Conservation (phyloP, 257 asterid species). For the Nicotiana attenuata region DNA sequence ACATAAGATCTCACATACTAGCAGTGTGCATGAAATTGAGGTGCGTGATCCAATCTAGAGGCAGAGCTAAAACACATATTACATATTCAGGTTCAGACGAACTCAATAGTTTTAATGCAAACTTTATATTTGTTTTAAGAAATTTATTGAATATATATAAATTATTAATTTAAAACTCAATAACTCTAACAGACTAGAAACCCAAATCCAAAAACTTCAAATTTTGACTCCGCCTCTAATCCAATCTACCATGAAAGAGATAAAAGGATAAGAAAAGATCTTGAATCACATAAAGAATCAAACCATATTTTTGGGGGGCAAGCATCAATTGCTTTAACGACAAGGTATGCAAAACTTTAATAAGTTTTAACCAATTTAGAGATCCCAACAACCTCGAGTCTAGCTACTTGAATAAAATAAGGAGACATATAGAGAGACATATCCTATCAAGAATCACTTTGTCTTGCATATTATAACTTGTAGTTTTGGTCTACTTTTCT, state of each 20-base stretch:
- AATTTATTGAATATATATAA: no score
- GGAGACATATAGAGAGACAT: neutral
- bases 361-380: neutral
- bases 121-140: no score
- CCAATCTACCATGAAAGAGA: neutral
- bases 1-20: no score
- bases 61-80: no score
- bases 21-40: no score
- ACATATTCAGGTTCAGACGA: no score
- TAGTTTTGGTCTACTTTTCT: neutral
- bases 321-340: conserved; percentile 8
- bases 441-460: neutral
- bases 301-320: neutral
- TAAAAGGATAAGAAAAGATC: conserved; percentile 2
- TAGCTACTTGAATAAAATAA: neutral
- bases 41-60: no score
- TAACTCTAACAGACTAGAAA: no score
- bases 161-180: no score
- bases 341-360: neutral
- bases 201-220: rapidly evolving
- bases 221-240: neutral
- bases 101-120: no score
- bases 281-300: neutral
- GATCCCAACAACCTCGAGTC: neutral
- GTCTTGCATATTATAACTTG: neutral